Evolutionary conservation across 2,329 filamentous ascomycete species (phyloP), one percentile per base, ranked within the genome.

Genomic region (Phoma herbarum): DNA sequence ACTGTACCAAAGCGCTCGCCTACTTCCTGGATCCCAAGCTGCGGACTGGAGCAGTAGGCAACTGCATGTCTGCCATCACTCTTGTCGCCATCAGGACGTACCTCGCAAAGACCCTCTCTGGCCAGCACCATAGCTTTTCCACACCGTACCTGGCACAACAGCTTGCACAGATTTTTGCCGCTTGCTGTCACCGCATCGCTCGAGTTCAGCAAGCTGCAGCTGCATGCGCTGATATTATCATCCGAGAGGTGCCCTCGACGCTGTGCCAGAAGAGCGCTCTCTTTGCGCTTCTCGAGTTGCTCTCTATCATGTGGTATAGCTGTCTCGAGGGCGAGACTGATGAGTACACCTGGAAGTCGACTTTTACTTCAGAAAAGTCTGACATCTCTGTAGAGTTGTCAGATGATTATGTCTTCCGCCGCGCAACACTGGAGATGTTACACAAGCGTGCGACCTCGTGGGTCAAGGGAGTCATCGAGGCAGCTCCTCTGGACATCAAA

Each of bases 11-110:
- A 72, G 89, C 93, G 4, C 81, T 98, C 42, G 90, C 88, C 0
- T 99, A 99, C 78, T 99, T 98, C 77, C 82, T 96, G n/a, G 95
- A 99, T 71, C 93, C 93, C 6, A 93, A 92, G 68, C 90, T 90
- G 57, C 84, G 85, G 63, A 83, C 78, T 6, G 82, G 83, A n/a
- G 81, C 85, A 29, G 84, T 89, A 74, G 85, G 85, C 37, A 84
- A 81, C 47, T 88, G 86, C 66, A 88, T 90, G 84, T 82, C 82
- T 64, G 83, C 85, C 2, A 84, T 90, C 64, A 84, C 86, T 1
- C 81, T 83, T n/a, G 86, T 87, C 14, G 90, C 93, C 18, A 86
- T 97, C 41, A 88, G 90, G 53, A 88, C 88, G 29, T 99, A 98
- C 74, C 79, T 98, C 51, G 82, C 83, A 28, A 92, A 90, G 75